Conservation (phyloP, 345 rosid species). For the Boechera stricta region DNA sequence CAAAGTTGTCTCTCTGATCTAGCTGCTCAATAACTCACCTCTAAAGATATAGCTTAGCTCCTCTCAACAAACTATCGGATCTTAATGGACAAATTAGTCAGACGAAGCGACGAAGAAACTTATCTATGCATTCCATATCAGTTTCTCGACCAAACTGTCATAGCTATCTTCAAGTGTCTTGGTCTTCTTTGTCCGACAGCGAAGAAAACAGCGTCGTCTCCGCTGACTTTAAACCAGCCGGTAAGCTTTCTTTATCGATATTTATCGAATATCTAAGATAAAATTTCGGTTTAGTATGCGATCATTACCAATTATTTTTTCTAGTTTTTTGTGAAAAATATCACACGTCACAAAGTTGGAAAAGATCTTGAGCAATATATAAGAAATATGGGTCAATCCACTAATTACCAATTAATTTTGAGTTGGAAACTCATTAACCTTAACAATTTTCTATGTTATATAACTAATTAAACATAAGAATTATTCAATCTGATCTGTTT, state of each 20-base stretch:
- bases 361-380: too few relatives aligned
- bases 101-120: constrained; percentile 18
- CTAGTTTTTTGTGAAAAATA: not conserved
- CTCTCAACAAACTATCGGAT: constrained; percentile 23
- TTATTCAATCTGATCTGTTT: not conserved
- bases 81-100: constrained; percentile 29
- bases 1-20: not conserved
- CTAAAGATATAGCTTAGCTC: not conserved
- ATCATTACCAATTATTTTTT: not conserved
- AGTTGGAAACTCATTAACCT: too few relatives aligned
- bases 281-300: not conserved
- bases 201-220: not conserved
- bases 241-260: constrained; percentile 17
- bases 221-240: constrained; percentile 6
- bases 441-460: not conserved
- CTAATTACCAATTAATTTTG: too few relatives aligned
- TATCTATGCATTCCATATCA: constrained; percentile 15
- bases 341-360: too few relatives aligned
- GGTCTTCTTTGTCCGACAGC: constrained; percentile 12
- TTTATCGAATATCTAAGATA: not conserved
- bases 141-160: constrained; percentile 27
- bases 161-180: constrained; percentile 22
- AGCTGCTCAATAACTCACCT: not conserved
- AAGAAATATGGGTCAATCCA: too few relatives aligned
- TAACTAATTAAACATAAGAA: not conserved